Base-by-base conservation (phyloP, 2,329 filamentous ascomycete genomes). In the Pseudocercospora eumusae region DNA sequence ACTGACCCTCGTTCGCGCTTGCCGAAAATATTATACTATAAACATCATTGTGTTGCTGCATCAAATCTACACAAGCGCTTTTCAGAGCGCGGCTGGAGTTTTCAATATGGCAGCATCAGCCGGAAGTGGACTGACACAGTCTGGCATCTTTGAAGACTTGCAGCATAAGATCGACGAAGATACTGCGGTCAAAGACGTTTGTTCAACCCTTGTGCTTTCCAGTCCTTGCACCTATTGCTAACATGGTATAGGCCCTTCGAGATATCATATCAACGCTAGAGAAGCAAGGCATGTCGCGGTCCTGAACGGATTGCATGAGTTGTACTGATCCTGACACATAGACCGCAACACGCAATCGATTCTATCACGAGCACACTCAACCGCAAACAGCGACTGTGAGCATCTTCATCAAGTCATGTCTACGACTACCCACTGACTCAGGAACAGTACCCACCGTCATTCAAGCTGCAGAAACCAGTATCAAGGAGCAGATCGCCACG, bases 161-260 rank as follows among this genome's bases (percentile, higher is more conserved):
- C 93, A 97, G 78, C 81, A 84, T 62, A 93, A 93, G 76, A 91
- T 97, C 70, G 95, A 98, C 70, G 89, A 96, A 76, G 95, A 98
- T 75, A 84, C 86, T 8, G 82, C 84, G 13, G 33, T 61, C 40
- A 60, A 59, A 49, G 50, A 60, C 13, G 55, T 64, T 50, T 15
- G 57, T 59, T 28, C 40, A 11, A 18, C 31, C 21, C 13, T 25
- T 25, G 11, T 27, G n/a, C 36, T 42, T 52, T 31, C 47, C 3
- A 18, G 27, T 20, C 5, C 15, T 21, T n/a, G 6, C 13, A 40
- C 15, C 36, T 5, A 56, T 28, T 8, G 33, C 45, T 28, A n/a
- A 47, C 20, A 25, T 50, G 18, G 40, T 13, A 25, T 42, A 88
- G 80, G 87, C 91, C 71, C 84, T 99, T 61, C 86, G 88, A 67